phyloP scores from a whole-genome alignment of 768 basidiomycete genomes.

The Termitomyces sp. region DNA sequence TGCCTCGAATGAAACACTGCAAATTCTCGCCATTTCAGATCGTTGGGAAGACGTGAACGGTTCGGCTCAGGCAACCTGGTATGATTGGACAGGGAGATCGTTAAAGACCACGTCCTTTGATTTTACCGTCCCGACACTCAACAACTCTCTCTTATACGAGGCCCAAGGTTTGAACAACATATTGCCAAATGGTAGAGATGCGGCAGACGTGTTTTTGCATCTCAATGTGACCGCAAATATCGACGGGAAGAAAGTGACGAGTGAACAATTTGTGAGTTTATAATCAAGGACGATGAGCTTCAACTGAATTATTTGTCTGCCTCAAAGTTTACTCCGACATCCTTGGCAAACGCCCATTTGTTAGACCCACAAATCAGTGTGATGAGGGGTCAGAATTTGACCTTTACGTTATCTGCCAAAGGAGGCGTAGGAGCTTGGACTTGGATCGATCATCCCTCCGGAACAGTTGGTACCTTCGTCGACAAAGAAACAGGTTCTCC shows the following conservation, averaged over 20 bases:
- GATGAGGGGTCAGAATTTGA: slow-evolving; percentile 25
- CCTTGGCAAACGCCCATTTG: slow-evolving; percentile 39
- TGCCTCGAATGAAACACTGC: slow-evolving; percentile 38
- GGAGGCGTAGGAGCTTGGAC: slow-evolving; percentile 54
- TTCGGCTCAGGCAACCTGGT: slow-evolving; percentile 48
- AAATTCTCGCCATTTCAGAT: slow-evolving; percentile 49
- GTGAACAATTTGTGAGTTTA: slow-evolving; percentile 45
- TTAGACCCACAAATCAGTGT: slow-evolving; percentile 45
- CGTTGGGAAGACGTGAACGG: slow-evolving; percentile 42
- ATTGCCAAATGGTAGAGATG: slow-evolving; percentile 35
- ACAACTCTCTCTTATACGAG: slow-evolving; percentile 41
- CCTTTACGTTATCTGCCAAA: slow-evolving; percentile 46
- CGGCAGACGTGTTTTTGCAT: slow-evolving; percentile 44
- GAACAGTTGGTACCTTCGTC: slow-evolving; percentile 48
- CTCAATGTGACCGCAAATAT: slow-evolving; percentile 44
- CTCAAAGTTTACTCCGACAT: slow-evolving; percentile 45
- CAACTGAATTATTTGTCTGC: neutral
- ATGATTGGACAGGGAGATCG: slow-evolving; percentile 43
- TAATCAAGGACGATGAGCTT: neutral
- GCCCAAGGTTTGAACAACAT: slow-evolving; percentile 36
- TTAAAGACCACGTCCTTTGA: slow-evolving; percentile 30
- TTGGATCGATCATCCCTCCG: slow-evolving; percentile 54
- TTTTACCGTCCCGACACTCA: slow-evolving; percentile 42
- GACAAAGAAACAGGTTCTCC: slow-evolving; percentile 36
- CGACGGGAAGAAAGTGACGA: slow-evolving; percentile 34